Conservation (phyloP, 1,284 basidiomycete genomes). For the Leccinum angustisporum region DNA sequence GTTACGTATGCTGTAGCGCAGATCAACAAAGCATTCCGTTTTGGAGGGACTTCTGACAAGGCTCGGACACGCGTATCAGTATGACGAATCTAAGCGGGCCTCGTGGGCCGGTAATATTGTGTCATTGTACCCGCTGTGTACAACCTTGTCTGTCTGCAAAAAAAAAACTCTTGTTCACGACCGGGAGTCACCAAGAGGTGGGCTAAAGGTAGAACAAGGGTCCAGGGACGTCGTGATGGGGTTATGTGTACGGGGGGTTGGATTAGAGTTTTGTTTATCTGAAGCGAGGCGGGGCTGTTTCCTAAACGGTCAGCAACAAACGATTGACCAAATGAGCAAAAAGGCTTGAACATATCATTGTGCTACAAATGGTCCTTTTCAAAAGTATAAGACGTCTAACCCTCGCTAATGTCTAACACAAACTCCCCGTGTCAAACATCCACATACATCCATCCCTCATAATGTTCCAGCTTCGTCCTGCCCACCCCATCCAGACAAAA, state of each 20-base stretch:
- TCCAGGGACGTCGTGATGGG: slow-evolving; percentile 30
- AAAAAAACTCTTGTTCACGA: slow-evolving; percentile 8
- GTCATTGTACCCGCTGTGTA: slow-evolving; percentile 20
- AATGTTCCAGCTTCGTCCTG: slow-evolving; percentile 37
- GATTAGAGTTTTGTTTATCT: slow-evolving; percentile 27
- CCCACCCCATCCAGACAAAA: slow-evolving; percentile 37
- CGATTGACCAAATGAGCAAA: slow-evolving; percentile 36
- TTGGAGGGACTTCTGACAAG: slow-evolving; percentile 25
- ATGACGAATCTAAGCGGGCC: slow-evolving; percentile 14
- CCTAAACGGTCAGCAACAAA: slow-evolving; percentile 35
- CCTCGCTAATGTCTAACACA: slow-evolving; percentile 19
- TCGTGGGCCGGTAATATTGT: slow-evolving; percentile 19
- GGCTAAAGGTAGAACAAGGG: slow-evolving; percentile 33
- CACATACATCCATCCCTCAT: slow-evolving; percentile 19
- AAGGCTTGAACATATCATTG: slow-evolving; percentile 37
- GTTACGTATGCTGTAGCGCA: slow-evolving; percentile 1
- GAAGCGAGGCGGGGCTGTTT: slow-evolving; percentile 24
- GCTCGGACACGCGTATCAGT: slow-evolving; percentile 25
- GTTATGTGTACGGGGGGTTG: slow-evolving; percentile 10
- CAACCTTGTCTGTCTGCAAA: slow-evolving; percentile 23
- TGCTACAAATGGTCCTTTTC: slow-evolving; percentile 29
- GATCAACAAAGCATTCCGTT: slow-evolving; percentile 26
- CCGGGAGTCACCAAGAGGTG: slow-evolving; percentile 1
- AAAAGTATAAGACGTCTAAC: slow-evolving; percentile 29
- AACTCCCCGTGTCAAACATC: slow-evolving; percentile 17